phyloP scores from a whole-genome alignment of 75 land plant genomes.

The Selaginella moellendorffii region DNA sequence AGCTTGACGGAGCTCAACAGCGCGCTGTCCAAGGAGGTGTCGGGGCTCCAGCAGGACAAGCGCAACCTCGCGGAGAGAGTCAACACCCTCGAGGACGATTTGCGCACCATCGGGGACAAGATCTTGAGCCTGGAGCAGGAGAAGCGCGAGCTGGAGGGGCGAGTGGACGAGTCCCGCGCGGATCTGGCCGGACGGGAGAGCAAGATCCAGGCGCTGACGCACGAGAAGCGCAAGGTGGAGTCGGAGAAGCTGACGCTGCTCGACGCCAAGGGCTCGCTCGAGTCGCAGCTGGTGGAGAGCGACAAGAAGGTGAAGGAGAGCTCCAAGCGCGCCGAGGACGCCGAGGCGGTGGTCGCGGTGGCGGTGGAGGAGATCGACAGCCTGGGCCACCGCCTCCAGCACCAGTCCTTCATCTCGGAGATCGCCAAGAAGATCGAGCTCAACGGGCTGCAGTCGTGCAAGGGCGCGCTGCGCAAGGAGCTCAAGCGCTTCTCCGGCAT shows the following conservation, averaged over 20 bases:
- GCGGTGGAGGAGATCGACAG: not conserved
- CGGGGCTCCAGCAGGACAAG: not conserved
- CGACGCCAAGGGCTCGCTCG: not conserved
- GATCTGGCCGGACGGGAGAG: not conserved
- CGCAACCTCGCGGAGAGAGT: not conserved
- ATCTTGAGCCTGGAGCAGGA: not conserved
- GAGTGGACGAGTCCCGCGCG: not conserved
- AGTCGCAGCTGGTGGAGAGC: not conserved
- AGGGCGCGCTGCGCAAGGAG: not conserved
- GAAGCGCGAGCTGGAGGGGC: not conserved
- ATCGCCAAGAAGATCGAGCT: not conserved
- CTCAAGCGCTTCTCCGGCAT: not conserved
- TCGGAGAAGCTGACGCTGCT: not conserved
- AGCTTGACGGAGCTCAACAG: not conserved
- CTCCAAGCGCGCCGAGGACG: not conserved
- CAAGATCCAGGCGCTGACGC: not conserved
- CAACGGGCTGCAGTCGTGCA: conserved; percentile 1
- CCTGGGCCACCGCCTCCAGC: not conserved
- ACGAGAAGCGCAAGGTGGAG: not conserved
- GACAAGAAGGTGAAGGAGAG: not conserved
- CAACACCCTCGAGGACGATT: not conserved
- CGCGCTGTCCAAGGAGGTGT: not conserved
- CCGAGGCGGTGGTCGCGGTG: not conserved
- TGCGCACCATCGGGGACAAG: not conserved
- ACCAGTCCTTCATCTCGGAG: not conserved